Evolutionary conservation across 2,329 filamentous ascomycete species (phyloP), one percentile per base, ranked within the genome.

Genomic region (Colletotrichum lentis): DNA sequence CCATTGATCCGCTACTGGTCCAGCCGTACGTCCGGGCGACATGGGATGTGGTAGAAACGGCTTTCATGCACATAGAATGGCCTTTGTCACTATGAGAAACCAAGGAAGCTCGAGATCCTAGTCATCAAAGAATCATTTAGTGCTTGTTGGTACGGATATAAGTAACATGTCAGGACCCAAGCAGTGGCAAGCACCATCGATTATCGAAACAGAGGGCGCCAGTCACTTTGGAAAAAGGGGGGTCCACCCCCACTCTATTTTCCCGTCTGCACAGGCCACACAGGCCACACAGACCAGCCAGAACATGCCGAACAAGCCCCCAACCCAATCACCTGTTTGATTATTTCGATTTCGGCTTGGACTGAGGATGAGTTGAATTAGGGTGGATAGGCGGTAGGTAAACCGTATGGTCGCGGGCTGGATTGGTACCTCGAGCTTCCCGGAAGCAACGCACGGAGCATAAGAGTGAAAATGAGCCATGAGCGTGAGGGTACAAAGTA

Each of bases 201-300:
- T 54, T 54, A 22, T 54, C 65, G 55, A 68, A 68, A 65, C 65
- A 56, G 41, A 68, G 22, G 62, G 62, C 62, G 62, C 55, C 46
- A 68, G 56, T 65, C 65, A 65, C 50, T 65, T 41, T 39, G 18
- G 16, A 65, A 65, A 68, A 68, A 65, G 62, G 62, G 31, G 65
- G 65, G 43, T 56, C 65, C 44, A 60, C 52, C 62, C n/a, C 65
- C 62, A 68, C 65, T 65, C 62, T 50, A 68, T 56, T 68, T 35
- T 68, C 61, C 62, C 62, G 44, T 53, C 49, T 55, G 65, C 65
- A 65, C 55, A 43, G 56, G 65, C 62, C n/a, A n/a, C n/a, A n/a
- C n/a, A n/a, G n/a, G n/a, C n/a, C n/a, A n/a, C 65, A 65, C 55
- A 43, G 56, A 62, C 62, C 31, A 35, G 24, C 24, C 62, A 50